Evolutionary conservation across 1,284 basidiomycete species (phyloP).

Genomic region (Spongiforma sp.): DNA sequence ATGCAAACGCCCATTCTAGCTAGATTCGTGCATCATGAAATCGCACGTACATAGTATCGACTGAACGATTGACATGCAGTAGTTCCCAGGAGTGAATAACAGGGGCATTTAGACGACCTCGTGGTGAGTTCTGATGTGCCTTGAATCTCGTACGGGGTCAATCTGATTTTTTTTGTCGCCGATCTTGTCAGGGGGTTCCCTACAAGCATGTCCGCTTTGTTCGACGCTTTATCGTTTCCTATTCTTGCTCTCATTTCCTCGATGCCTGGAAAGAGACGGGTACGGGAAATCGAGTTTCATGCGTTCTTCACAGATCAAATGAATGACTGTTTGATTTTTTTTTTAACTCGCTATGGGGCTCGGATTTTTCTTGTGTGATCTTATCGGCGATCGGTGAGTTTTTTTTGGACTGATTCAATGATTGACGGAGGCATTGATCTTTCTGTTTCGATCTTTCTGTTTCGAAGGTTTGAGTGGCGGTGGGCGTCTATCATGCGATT

Average conservation of each 20-base stretch:
- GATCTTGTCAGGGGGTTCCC: constrained; percentile 61
- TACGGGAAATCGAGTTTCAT: no score
- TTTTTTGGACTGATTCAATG: background rate
- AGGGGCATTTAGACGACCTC: constrained; percentile 77
- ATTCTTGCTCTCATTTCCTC: constrained; percentile 62
- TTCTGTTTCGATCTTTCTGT: no score
- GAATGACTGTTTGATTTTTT: constrained; percentile 20
- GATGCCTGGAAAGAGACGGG: no score
- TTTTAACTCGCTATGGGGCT: constrained; percentile 72
- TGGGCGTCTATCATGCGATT: constrained; percentile 80
- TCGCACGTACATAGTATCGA: constrained; percentile 16
- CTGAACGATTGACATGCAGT: constrained; percentile 9
- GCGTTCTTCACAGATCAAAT: constrained; percentile 1
- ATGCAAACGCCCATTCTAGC: constrained; percentile 81
- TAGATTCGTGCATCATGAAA: constrained; percentile 63
- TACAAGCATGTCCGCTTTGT: constrained; percentile 82
- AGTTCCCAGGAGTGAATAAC: constrained; percentile 81
- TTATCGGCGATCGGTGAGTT: constrained; percentile 70
- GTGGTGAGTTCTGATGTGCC: constrained; percentile 50
- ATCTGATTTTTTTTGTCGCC: constrained; percentile 20
- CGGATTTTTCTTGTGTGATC: constrained; percentile 80
- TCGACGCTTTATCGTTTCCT: constrained; percentile 27
- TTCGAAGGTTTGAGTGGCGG: constrained; percentile 75
- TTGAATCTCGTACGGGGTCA: background rate
- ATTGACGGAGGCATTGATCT: constrained; percentile 7